Evolutionary conservation across 495 filamentous ascomycete species (phyloP).

Genomic region (Barbatosphaeria neglecta): DNA sequence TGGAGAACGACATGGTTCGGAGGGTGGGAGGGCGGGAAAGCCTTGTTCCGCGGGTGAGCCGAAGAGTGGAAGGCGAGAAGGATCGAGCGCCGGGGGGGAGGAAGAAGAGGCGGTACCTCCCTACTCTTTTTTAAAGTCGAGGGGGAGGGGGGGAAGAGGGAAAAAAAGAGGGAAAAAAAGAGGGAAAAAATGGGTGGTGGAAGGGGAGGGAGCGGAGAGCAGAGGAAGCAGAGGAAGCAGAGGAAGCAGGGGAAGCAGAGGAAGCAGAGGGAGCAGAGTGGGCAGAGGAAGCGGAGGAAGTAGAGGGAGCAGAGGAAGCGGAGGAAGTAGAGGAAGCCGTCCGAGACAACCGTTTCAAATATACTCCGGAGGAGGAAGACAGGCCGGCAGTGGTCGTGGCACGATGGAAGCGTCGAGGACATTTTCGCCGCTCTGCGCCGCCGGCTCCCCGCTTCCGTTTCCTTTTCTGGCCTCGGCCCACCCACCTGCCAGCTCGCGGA

Average conservation of each 20-base stretch:
- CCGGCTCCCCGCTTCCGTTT: background rate
- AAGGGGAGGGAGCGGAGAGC: background rate
- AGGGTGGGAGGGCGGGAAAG: background rate
- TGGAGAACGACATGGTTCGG: conserved; percentile 74
- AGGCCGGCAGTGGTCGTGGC: background rate
- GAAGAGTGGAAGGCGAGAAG: background rate
- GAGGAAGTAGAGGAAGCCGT: too few species aligned
- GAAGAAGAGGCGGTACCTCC: background rate
- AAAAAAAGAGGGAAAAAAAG: background rate
- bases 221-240: background rate
- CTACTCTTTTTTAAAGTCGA: too few species aligned
- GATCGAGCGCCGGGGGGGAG: background rate
- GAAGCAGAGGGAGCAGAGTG: background rate
- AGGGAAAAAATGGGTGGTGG: background rate
- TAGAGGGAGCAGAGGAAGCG: too few species aligned
- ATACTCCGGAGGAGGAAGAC: background rate
- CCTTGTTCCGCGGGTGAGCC: too few species aligned
- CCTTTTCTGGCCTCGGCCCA: background rate
- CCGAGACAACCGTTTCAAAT: too few species aligned
- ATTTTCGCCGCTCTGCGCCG: background rate
- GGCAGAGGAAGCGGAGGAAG: too few species aligned
- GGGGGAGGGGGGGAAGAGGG: background rate
- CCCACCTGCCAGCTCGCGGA: too few species aligned
- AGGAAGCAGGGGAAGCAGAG: background rate
- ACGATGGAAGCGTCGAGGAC: too few species aligned